These are phyloP conservation scores for Nakataea oryzae DNA, from an alignment of 2,329 filamentous ascomycete genomes.

Conservation along the genomic window DNA sequence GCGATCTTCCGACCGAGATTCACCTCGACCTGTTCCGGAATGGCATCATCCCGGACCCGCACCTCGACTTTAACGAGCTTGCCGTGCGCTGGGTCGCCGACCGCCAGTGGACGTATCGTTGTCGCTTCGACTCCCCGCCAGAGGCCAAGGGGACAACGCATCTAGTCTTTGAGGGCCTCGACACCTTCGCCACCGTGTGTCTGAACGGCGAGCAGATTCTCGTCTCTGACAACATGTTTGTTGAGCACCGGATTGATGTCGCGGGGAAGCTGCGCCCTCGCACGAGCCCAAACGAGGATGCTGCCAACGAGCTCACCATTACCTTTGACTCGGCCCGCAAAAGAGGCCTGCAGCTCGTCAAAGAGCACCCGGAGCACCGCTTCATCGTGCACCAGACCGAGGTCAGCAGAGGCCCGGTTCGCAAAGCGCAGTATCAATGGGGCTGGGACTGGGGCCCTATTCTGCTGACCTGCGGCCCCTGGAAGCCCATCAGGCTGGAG, in stretches of 20 bases:
- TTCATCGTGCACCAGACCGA: conserved; percentile 8
- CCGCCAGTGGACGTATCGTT: conserved; percentile 48
- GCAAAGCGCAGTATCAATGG: conserved; percentile 64
- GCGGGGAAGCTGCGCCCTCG: conserved; percentile 13
- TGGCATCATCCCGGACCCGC: conserved; percentile 40
- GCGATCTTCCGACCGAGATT: conserved; percentile 21
- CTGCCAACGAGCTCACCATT: conserved; percentile 40
- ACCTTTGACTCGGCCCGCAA: conserved; percentile 40
- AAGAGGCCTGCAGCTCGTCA: conserved; percentile 10
- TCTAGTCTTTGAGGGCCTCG: conserved; percentile 52
- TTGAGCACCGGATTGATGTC: conserved; percentile 45
- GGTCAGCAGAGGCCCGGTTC: conserved; percentile 19
- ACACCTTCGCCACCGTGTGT: conserved; percentile 49
- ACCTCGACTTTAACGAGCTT: conserved; percentile 50
- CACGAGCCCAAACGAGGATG: neutral
- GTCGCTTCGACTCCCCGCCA: conserved; percentile 18
- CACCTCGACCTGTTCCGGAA: conserved; percentile 26
- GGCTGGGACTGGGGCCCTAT: conserved; percentile 64
- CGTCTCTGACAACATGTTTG: conserved; percentile 52
- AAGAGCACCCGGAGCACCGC: conserved; percentile 9
- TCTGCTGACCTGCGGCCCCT: conserved; percentile 51
- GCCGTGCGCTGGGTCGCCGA: conserved; percentile 52
- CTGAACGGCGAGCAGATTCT: conserved; percentile 44
- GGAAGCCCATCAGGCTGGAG: conserved; percentile 58
- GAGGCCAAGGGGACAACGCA: conserved; percentile 23